These are phyloP conservation scores for Apiotrichum gracile DNA, from an alignment of 1,284 basidiomycete species.

Conservation along the genomic window DNA sequence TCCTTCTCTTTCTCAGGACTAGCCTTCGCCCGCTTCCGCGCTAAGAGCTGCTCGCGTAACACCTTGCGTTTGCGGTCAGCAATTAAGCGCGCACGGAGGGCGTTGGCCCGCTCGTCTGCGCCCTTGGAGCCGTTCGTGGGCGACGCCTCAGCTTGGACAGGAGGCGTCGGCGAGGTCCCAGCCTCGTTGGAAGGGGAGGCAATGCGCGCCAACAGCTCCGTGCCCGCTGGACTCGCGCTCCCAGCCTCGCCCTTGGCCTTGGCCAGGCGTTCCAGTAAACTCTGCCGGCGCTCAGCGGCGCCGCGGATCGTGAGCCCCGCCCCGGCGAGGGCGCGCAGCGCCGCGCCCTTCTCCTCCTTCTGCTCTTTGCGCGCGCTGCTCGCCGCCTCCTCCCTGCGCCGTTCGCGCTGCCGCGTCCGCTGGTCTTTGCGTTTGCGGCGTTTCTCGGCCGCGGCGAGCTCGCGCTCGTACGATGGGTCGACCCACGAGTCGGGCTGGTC, in stretches of 20 bases:
- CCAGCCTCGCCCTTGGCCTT: slow-evolving; percentile 2
- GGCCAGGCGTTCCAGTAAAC: slow-evolving; percentile 14
- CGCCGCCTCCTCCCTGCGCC: not conserved
- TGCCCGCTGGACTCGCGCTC: not conserved
- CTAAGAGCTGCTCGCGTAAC: slow-evolving; percentile 14
- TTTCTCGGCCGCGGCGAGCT: not conserved
- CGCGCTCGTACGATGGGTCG: slow-evolving; percentile 29
- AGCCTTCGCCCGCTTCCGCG: slow-evolving; percentile 10
- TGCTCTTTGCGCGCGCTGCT: too few relatives aligned
- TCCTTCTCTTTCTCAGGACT: not conserved
- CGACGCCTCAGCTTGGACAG: not conserved
- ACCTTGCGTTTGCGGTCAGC: slow-evolving; percentile 22
- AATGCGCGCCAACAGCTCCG: not conserved
- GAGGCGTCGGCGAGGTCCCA: not conserved
- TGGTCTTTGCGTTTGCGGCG: slow-evolving; percentile 3
- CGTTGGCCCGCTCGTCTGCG: slow-evolving; percentile 17
- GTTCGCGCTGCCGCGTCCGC: not conserved
- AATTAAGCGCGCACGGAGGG: slow-evolving; percentile 31
- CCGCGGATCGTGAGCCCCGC: slow-evolving; percentile 14
- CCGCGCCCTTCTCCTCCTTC: too few relatives aligned
- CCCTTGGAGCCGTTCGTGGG: slow-evolving; percentile 5
- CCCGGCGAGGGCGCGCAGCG: not conserved
- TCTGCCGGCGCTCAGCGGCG: slow-evolving; percentile 11
- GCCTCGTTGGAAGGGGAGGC: not conserved
- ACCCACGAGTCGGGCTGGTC: slow-evolving; percentile 40